phyloP scores from a whole-genome alignment of 2,329 filamentous ascomycete genomes.

The Trichoderma cornu-damae region DNA sequence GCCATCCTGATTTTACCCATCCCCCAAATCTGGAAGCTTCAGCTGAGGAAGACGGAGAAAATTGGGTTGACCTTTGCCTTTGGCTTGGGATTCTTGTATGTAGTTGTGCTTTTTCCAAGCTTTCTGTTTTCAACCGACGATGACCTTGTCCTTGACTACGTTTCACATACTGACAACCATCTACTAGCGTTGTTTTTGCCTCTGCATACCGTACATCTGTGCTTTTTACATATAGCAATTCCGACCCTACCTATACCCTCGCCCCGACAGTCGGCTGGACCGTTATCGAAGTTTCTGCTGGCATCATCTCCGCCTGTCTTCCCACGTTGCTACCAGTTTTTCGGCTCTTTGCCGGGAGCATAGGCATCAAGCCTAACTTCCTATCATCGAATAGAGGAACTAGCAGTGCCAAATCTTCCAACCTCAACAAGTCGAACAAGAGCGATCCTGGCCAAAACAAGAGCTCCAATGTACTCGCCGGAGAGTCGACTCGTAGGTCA shows the following conservation, averaged over 20 bases:
- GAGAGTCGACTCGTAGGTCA: conserved; percentile 22
- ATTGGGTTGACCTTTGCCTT: conserved; percentile 42
- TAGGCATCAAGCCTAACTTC: conserved; percentile 11
- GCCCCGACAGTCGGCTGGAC: conserved; percentile 44
- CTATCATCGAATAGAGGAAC: background rate
- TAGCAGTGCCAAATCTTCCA: conserved; percentile 4
- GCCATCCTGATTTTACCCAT: conserved; percentile 42
- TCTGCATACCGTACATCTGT: conserved; percentile 45
- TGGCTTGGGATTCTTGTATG: conserved; percentile 41
- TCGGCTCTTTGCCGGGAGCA: background rate
- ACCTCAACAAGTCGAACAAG: conserved; percentile 6
- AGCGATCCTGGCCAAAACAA: conserved; percentile 6
- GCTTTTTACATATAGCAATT: conserved; percentile 39
- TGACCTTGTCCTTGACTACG: background rate
- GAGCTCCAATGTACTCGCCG: background rate
- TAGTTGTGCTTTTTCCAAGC: conserved; percentile 13
- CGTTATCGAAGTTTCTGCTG: conserved; percentile 42
- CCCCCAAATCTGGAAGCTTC: conserved; percentile 42
- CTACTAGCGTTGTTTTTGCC: conserved; percentile 43
- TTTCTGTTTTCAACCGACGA: background rate
- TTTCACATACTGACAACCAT: background rate
- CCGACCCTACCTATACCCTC: conserved; percentile 43
- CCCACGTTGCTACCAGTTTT: conserved; percentile 48
- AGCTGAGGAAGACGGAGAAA: conserved; percentile 39
- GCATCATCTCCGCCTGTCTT: conserved; percentile 50